These are phyloP conservation scores for Acanthamoeba sp. DNA, from an alignment of 208 protist genomes.

Conservation along the genomic window DNA sequence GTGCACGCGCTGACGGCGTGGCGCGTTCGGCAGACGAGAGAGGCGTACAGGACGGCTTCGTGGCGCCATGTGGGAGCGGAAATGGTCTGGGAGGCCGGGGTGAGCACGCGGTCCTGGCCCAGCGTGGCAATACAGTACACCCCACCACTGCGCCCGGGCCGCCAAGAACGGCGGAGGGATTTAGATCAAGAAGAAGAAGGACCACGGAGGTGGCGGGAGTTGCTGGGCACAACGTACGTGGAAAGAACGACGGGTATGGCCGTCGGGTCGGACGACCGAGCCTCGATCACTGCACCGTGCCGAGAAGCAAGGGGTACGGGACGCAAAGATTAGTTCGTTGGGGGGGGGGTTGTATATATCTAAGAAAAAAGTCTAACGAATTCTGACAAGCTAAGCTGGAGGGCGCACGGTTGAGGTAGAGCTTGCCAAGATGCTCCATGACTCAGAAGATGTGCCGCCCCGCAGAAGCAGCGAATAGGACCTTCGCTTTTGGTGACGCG, in stretches of 20 bases:
- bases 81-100: background rate
- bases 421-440: slow-evolving; percentile 46
- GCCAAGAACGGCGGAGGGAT: background rate
- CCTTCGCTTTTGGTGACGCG: too few species aligned
- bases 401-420: slow-evolving; percentile 14
- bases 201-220: background rate
- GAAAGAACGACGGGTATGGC: background rate
- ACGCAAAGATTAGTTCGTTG: too few species aligned
- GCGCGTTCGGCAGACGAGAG: background rate
- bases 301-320: background rate
- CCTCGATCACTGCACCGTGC: background rate
- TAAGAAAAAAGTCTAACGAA: background rate
- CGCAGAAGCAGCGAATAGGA: too few species aligned
- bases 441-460: background rate
- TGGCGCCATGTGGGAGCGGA: background rate
- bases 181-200: background rate
- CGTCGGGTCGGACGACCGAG: background rate
- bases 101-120: background rate
- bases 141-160: background rate
- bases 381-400: too few species aligned
- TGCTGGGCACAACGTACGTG: background rate
- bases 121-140: slow-evolving; percentile 25
- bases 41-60: slow-evolving; percentile 27
- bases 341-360: too few species aligned
- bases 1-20: background rate